Conservation (phyloP, 192 early-diverging fungal genomes). For the Coemansia sp. region DNA sequence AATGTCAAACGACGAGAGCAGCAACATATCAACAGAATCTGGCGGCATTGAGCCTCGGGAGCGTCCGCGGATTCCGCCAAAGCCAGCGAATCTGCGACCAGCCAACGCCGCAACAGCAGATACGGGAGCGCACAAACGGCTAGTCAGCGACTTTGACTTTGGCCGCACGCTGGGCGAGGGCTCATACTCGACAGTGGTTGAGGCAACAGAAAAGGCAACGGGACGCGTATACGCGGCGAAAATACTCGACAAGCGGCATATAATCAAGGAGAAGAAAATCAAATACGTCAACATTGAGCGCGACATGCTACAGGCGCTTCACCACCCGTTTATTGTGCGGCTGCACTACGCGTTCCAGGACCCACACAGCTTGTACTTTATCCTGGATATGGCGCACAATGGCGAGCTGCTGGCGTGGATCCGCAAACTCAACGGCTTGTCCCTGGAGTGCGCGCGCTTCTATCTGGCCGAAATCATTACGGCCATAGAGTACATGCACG, state of each 20-base stretch:
- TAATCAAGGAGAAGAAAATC: conserved; percentile 94
- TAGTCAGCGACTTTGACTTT: conserved; percentile 83
- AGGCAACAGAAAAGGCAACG: conserved; percentile 73
- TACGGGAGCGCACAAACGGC: conserved; percentile 62
- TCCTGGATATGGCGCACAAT: conserved; percentile 85
- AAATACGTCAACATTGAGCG: conserved; percentile 97
- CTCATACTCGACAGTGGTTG: conserved; percentile 91
- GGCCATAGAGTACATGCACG: conserved; percentile 89
- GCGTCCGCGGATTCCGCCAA: conserved; percentile 52
- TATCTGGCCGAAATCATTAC: conserved; percentile 87
- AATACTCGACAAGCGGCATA: conserved; percentile 83
- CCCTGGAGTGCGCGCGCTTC: conserved; percentile 72
- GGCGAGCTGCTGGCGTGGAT: conserved; percentile 91
- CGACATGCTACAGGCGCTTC: conserved; percentile 79
- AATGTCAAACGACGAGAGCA: conserved; percentile 1
- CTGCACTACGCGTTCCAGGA: conserved; percentile 98
- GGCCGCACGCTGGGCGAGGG: conserved; percentile 89
- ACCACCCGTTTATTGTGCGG: conserved; percentile 89
- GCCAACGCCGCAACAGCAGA: conserved; percentile 17
- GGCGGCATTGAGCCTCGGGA: conserved; percentile 30
- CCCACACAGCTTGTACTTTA: conserved; percentile 86
- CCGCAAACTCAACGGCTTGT: conserved; percentile 67
- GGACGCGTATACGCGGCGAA: conserved; percentile 85
- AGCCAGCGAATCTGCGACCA: conserved; percentile 49
- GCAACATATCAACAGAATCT: conserved; percentile 2